phyloP scores from a whole-genome alignment of 306 rosid species.

The Delonix regia region DNA sequence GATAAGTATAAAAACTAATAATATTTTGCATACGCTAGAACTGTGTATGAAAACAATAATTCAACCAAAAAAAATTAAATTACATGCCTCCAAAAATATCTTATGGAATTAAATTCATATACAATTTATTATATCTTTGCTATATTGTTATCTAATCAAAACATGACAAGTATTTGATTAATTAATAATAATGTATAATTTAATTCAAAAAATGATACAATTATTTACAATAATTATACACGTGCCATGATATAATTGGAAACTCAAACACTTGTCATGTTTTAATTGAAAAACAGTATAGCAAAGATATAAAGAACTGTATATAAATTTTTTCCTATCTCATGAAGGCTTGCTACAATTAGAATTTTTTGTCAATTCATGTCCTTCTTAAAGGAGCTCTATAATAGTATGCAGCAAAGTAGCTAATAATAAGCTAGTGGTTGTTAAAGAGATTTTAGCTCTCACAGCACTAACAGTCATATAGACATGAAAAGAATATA shows the following conservation, averaged over 20 bases:
- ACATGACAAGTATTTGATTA: too few relatives aligned
- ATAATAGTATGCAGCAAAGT: not conserved
- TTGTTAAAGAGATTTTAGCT: not conserved
- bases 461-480: not conserved
- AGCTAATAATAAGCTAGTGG: conserved; percentile 6
- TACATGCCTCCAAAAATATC: not conserved
- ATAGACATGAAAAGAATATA: not conserved
- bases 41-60: not conserved
- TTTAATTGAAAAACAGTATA: too few relatives aligned
- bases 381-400: conserved; percentile 1
- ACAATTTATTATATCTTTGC: too few relatives aligned
- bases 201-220: too few relatives aligned
- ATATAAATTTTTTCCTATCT: too few relatives aligned
- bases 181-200: too few relatives aligned
- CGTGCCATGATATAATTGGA: too few relatives aligned
- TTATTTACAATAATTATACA: too few relatives aligned
- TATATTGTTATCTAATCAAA: too few relatives aligned
- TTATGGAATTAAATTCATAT: too few relatives aligned
- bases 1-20: not conserved
- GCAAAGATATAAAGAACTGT: too few relatives aligned
- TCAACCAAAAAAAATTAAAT: not conserved
- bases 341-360: conserved; percentile 7
- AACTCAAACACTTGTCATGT: too few relatives aligned
- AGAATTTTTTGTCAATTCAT: conserved; percentile 4
- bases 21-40: not conserved